A percentile compares a stretch with the other conserved stretches of the same genome.
Conservation (phyloP, 495 filamentous ascomycete genomes). For the Aspergillus sparsus region DNA sequence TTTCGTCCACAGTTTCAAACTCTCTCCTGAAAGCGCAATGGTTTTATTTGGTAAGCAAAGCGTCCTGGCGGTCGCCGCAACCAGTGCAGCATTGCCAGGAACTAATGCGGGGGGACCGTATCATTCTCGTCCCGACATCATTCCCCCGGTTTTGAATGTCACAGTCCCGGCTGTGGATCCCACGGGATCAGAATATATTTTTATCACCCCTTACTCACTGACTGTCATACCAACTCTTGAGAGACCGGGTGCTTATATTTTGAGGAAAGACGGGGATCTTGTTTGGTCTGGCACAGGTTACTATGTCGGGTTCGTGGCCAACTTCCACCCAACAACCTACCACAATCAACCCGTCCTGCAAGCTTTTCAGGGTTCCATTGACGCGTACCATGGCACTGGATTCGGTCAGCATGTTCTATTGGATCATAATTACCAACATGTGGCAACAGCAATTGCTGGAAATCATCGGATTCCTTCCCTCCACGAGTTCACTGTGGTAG, state of each 20-base stretch:
- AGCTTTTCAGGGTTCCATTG: conserved; percentile 50
- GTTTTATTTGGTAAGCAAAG: no score
- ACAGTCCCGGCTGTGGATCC: conserved; percentile 47
- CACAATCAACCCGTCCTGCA: conserved; percentile 48
- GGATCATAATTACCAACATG: conserved; percentile 50
- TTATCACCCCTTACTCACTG: conserved; percentile 47
- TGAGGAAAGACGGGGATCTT: conserved; percentile 50
- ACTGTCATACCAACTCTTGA: conserved; percentile 31
- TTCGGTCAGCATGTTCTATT: conserved; percentile 48
- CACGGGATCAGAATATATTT: conserved; percentile 49
- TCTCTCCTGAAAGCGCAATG: no score
- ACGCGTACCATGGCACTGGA: conserved; percentile 45
- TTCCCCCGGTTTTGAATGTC: conserved; percentile 56
- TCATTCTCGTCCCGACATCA: conserved; percentile 50
- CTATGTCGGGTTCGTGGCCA: conserved; percentile 46
- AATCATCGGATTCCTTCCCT: conserved; percentile 44
- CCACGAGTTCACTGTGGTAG: conserved; percentile 51
- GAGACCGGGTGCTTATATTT: conserved; percentile 50
- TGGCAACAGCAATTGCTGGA: conserved; percentile 42
- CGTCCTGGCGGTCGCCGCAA: no score
- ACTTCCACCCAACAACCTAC: conserved; percentile 37
- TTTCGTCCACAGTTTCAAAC: no score
- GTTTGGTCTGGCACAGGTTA: conserved; percentile 55
- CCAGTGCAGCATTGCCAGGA: no score
- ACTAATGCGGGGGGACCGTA: conserved; percentile 36